phyloP scores from a whole-genome alignment of 331 rosid genomes.

The Acacia concinna region DNA sequence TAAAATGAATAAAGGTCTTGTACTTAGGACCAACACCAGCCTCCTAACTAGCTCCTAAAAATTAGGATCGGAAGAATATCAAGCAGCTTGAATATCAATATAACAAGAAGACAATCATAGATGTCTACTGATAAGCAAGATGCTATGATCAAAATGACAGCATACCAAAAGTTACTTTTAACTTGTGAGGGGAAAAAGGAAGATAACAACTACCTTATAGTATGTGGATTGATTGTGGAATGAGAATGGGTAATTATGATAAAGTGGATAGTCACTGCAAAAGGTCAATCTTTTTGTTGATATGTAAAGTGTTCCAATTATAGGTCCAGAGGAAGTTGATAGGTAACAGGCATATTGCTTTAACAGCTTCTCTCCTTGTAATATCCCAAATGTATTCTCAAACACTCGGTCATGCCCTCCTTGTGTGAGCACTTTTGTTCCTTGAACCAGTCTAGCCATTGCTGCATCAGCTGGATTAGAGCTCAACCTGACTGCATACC shows the following conservation, averaged over 20 bases:
- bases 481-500: slow-evolving; percentile 49
- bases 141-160: not conserved
- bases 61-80: not conserved
- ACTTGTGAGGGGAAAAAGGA: not conserved
- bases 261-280: slow-evolving; percentile 68
- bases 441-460: slow-evolving; percentile 62
- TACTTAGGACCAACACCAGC: too few species aligned
- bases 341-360: slow-evolving; percentile 64
- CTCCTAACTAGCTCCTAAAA: not conserved
- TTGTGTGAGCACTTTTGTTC: slow-evolving; percentile 54
- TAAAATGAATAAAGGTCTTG: too few species aligned
- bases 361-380: slow-evolving; percentile 64
- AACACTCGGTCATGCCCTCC: slow-evolving; percentile 68
- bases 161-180: not conserved
- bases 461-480: slow-evolving; percentile 69
- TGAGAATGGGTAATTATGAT: slow-evolving; percentile 44
- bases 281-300: slow-evolving; percentile 67
- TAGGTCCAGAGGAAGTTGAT: slow-evolving; percentile 63
- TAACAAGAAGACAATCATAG: not conserved
- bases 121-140: not conserved
- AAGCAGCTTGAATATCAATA: not conserved
- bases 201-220: slow-evolving; percentile 54
- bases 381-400: slow-evolving; percentile 50
- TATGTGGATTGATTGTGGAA: slow-evolving; percentile 41
- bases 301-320: slow-evolving; percentile 68